Conservation (phyloP, 2,329 filamentous ascomycete species). For the Dryadomyces sulphureus region DNA sequence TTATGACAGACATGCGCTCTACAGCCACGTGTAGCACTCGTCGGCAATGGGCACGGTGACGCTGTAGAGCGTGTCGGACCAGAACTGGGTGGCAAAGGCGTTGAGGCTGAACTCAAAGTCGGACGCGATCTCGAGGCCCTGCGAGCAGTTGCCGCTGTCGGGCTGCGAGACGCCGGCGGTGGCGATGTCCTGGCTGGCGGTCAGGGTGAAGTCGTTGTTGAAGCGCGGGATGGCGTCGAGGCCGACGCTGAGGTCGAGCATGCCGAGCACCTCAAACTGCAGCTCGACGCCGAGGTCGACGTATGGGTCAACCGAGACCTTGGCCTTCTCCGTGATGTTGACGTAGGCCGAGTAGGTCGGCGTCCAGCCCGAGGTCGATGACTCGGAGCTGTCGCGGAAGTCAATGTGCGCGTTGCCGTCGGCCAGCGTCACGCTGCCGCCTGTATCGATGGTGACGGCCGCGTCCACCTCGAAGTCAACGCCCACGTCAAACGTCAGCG, state of each 20-base stretch:
- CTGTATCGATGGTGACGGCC: background rate
- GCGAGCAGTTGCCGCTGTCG: constrained; percentile 9
- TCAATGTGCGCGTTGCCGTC: constrained; percentile 14
- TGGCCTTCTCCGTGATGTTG: constrained; percentile 11
- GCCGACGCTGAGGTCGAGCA: constrained; percentile 14
- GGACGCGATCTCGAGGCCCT: constrained; percentile 13
- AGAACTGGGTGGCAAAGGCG: constrained; percentile 15
- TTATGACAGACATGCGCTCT: background rate
- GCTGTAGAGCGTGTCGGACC: constrained; percentile 13
- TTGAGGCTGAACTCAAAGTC: constrained; percentile 15
- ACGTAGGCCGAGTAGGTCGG: constrained; percentile 10
- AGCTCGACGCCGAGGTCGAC: constrained; percentile 12
- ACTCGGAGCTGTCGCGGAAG: constrained; percentile 14
- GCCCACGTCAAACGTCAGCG: constrained; percentile 4
- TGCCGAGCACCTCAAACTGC: constrained; percentile 13
- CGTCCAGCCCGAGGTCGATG: constrained; percentile 9
- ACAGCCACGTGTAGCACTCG: constrained; percentile 14
- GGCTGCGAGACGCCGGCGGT: background rate
- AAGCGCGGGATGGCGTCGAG: constrained; percentile 10
- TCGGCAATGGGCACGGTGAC: constrained; percentile 14
- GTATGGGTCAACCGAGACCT: constrained; percentile 13
- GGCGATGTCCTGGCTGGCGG: constrained; percentile 6
- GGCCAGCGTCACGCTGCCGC: background rate
- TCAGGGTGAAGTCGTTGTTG: constrained; percentile 13
- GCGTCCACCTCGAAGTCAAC: constrained; percentile 1